These are phyloP conservation scores for Talaromyces wortmannii DNA, from an alignment of 495 filamentous ascomycete species.

Conservation along the genomic window DNA sequence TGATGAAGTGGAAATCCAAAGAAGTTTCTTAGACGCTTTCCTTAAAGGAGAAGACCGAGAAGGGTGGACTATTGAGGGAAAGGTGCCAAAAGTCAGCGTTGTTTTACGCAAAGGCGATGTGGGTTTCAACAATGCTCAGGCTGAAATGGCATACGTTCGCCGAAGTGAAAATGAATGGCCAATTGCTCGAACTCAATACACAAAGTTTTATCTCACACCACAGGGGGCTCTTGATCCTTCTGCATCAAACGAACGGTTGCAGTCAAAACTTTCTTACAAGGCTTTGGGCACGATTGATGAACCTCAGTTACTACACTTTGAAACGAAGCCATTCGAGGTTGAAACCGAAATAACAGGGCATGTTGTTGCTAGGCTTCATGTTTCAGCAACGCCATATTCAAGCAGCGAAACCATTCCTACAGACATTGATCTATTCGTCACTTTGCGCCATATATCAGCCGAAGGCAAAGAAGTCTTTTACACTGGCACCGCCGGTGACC, in stretches of 20 bases:
- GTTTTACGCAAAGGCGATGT: slow-evolving; percentile 55
- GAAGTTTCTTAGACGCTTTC: slow-evolving; percentile 60
- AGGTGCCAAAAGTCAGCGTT: slow-evolving; percentile 48
- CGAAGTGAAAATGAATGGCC: slow-evolving; percentile 57
- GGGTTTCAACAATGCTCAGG: slow-evolving; percentile 53
- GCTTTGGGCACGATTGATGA: slow-evolving; percentile 46
- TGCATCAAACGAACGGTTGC: too few species aligned
- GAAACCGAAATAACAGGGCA: slow-evolving; percentile 65
- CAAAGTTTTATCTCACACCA: too few species aligned
- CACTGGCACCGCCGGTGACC: slow-evolving; percentile 46
- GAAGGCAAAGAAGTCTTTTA: slow-evolving; percentile 56
- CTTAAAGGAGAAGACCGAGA: slow-evolving; percentile 53
- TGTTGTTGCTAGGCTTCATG: slow-evolving; percentile 53
- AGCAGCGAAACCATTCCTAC: slow-evolving; percentile 11
- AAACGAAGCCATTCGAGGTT: slow-evolving; percentile 40
- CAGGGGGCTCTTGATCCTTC: too few species aligned
- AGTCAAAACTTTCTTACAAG: slow-evolving; percentile 40
- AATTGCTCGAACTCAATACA: slow-evolving; percentile 53
- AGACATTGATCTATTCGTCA: slow-evolving; percentile 65
- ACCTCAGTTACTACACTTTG: slow-evolving; percentile 43
- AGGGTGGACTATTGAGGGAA: slow-evolving; percentile 49
- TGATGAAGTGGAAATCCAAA: slow-evolving; percentile 58
- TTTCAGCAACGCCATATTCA: slow-evolving; percentile 42
- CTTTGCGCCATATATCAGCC: slow-evolving; percentile 49
- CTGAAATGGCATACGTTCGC: slow-evolving; percentile 41